phyloP scores from a whole-genome alignment of 2,329 filamentous ascomycete species.

The Diaporthe citri region DNA sequence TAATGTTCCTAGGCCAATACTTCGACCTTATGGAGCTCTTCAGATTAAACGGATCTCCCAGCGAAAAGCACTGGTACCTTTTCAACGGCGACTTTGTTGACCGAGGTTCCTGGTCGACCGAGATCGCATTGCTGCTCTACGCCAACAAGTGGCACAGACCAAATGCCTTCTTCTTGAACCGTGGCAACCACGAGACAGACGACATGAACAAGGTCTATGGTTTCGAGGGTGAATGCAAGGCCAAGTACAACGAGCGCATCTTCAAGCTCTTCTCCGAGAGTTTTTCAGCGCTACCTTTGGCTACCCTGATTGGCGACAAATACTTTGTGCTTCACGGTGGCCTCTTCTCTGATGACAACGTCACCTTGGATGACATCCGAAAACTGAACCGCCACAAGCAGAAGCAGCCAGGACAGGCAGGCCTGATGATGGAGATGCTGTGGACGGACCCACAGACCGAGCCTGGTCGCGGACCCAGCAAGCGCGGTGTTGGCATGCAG shows the following conservation, averaged over 20 bases:
- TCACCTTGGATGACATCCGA: conserved; percentile 92
- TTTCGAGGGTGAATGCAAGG: conserved; percentile 98
- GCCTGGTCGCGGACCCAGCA: conserved; percentile 91
- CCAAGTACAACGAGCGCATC: conserved; percentile 93
- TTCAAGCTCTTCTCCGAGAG: conserved; percentile 99
- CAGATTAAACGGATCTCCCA: conserved; percentile 86
- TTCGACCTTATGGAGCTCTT: conserved; percentile 98
- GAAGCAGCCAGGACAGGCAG: conserved; percentile 90
- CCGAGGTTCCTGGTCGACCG: conserved; percentile 97
- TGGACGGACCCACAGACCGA: conserved; percentile 96
- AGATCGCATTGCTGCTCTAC: conserved; percentile 93
- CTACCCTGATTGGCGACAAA: conserved; percentile 90
- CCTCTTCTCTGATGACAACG: conserved; percentile 94
- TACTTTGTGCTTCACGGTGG: conserved; percentile 95
- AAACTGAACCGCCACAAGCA: conserved; percentile 93
- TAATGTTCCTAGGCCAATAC: conserved; percentile 80
- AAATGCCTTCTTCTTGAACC: conserved; percentile 91
- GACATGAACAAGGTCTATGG: conserved; percentile 99
- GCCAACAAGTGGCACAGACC: conserved; percentile 97
- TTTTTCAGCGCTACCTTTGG: conserved; percentile 92
- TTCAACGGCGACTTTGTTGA: conserved; percentile 99
- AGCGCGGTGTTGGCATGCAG: conserved; percentile 95
- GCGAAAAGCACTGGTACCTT: conserved; percentile 89
- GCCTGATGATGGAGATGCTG: conserved; percentile 99
- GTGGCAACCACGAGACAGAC: conserved; percentile 98